phyloP scores from a whole-genome alignment of 1,139 yeast species.

The Zygosaccharomyces sapae region DNA sequence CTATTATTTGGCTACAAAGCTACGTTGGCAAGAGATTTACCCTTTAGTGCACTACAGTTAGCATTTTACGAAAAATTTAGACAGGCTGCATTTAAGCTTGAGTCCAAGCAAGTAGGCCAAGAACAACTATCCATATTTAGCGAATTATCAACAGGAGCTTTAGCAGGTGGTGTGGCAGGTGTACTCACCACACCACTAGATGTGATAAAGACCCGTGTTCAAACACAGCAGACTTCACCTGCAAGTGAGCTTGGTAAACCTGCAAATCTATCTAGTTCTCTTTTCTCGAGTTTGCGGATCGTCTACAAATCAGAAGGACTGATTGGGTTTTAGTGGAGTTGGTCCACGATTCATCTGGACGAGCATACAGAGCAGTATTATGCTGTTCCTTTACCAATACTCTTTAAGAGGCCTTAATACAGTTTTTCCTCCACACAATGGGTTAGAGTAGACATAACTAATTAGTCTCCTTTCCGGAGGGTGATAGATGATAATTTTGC shows the following conservation, averaged over 20 bases:
- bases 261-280: conserved; percentile 46
- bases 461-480: background rate
- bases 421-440: conserved; percentile 6
- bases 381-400: conserved; percentile 80
- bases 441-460: conserved; percentile 5
- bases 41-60: conserved; percentile 92
- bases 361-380: conserved; percentile 87
- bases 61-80: conserved; percentile 90
- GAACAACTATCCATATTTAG: conserved; percentile 50
- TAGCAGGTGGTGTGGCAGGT: conserved; percentile 97
- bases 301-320: conserved; percentile 75
- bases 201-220: conserved; percentile 89
- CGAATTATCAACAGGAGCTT: conserved; percentile 85
- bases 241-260: conserved; percentile 32
- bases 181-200: conserved; percentile 79
- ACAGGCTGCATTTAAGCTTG: conserved; percentile 48
- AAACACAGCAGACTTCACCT: conserved; percentile 51
- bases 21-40: conserved; percentile 83
- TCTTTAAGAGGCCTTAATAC: conserved; percentile 35
- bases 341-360: conserved; percentile 98
- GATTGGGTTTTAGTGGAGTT: conserved; percentile 82
- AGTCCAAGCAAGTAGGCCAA: conserved; percentile 22
- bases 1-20: conserved; percentile 91
- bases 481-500: background rate
- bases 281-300: conserved; percentile 56